Base-by-base conservation (phyloP, 2,329 filamentous ascomycete species). In the Clathrospora elynae region DNA sequence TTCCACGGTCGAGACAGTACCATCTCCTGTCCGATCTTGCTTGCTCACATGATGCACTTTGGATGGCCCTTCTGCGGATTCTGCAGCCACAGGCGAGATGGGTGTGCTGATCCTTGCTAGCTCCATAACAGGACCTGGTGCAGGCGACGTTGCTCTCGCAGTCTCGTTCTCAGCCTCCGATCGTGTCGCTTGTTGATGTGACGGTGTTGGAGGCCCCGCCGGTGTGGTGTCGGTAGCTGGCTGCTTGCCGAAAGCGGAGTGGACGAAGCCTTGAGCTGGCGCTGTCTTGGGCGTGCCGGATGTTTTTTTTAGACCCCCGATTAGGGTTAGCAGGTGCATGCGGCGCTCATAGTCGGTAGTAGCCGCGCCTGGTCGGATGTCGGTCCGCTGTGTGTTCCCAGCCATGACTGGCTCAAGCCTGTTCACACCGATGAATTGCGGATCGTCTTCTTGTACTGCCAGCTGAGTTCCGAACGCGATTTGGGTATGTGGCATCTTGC, bases 381-480 rank as follows among this genome's bases (percentile, higher is more conserved):
- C 51, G 7, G 30, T 35, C 20, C 48, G 35, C 33, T 51, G 38
- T 13, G 55, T 61, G 6, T 53, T 55, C 1, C 55, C 52, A n/a
- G 56, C 59, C 24, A 61, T 7, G 2, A 58, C 41, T 28, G 59
- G 60, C 41, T 61, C 55, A 18, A 51, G 12, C 3, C 43, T 36
- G 6, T 51, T 58, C 28, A 38, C 36, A 6, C 52, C 53, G n/a
- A 57, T 8, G 19, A 57, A 10, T 2, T 40, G 38, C 7, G 43
- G 38, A 0, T 51, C 49, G 6, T 47, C 40, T 4, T 44, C 19
- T n/a, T 6, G 19, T 7, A 12, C 28, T 10, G 35, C 42, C 1
- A 58, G 1, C 34, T 67, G 64, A 3, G 61, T 64, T 10, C 34
- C 56, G 33, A 55, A 63, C 1, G 55, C 40, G 19, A 47, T 14